These are phyloP conservation scores for Hypseocharis bilobata DNA, from an alignment of 441 rosid species.

Conservation along the genomic window DNA sequence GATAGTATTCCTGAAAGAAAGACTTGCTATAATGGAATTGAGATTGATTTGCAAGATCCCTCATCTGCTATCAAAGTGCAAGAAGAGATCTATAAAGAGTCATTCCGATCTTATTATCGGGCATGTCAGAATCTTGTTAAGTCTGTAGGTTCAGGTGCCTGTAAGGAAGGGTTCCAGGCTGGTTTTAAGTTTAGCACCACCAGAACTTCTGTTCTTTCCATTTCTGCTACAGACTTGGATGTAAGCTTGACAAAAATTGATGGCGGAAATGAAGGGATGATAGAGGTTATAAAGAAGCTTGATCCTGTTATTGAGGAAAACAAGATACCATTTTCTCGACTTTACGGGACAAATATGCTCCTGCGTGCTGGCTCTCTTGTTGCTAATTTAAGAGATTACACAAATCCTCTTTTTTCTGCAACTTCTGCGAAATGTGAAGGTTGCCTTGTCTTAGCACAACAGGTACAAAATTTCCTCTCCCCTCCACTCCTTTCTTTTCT, in stretches of 20 bases:
- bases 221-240: slow-evolving; percentile 84
- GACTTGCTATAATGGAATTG: slow-evolving; percentile 47
- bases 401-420: slow-evolving; percentile 75
- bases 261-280: slow-evolving; percentile 88
- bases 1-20: slow-evolving; percentile 45
- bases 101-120: slow-evolving; percentile 74
- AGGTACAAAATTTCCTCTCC: slow-evolving; percentile 40
- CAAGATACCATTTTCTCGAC: slow-evolving; percentile 87
- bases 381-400: slow-evolving; percentile 70
- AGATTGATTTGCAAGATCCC: slow-evolving; percentile 59
- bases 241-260: slow-evolving; percentile 63
- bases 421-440: slow-evolving; percentile 88
- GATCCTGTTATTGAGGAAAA: slow-evolving; percentile 71
- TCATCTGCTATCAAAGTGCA: slow-evolving; percentile 45
- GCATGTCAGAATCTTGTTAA: slow-evolving; percentile 72
- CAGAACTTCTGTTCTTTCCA: slow-evolving; percentile 71
- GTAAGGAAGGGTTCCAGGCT: slow-evolving; percentile 74
- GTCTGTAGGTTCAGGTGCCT: slow-evolving; percentile 86
- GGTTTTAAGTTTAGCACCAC: slow-evolving; percentile 75
- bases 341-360: slow-evolving; percentile 72
- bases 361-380: slow-evolving; percentile 53
- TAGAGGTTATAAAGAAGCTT: slow-evolving; percentile 73
- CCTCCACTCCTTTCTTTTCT: not conserved
- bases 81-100: slow-evolving; percentile 62
- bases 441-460: slow-evolving; percentile 82